Base-by-base conservation (phyloP, 257 asterid species). In the Schizonepeta tenuifolia region DNA sequence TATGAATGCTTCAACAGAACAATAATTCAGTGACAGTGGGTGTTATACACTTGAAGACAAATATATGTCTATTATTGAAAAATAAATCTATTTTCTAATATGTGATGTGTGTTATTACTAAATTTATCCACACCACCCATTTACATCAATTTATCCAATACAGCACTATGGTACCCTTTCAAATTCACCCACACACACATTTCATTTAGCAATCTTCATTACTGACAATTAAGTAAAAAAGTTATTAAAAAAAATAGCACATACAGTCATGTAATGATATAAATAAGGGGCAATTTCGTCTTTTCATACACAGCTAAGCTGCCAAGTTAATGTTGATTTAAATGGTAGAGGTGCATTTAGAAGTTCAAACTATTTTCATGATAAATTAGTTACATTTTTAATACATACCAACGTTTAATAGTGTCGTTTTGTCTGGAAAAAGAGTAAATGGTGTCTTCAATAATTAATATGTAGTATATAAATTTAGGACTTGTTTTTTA, bases 101-200 rank as follows among this genome's bases (percentile, higher is more conserved):
- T 71, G 9, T 70, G 55, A 41, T 70, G 15, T 11, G 41, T 70
- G 67, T 41, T 24, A 3, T 26, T 26, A 40, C 36, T 31, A 31
- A 31, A 31, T 31, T 31, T 31, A 57, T 58, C 46, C 47, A 41
- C 53, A 58, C 59, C 47, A 69, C 57, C 35, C 64, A 56, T 40
- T 15, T 70, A n/a, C 62, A 64, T n/a, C n/a, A 20, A 64, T 21
- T 20, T 62, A 36, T 62, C 51, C 51, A 62, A 9, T 28, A 59
- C 18, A 55, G 0, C 62, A 46, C 9, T 46, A 5, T 46, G 53
- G 53, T n/a, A 12, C 54, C 54, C 7, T 14, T 47, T 9, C 12
- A 38, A 38, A 38, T 38, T 36, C 38, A 33, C 38, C 38, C 38
- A 33, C 38, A 0, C 41, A 36, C 41, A 36, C 41, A 36, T 36